Percentiles rank a stretch among this genome's conserved stretches.
Conservation (phyloP, 2,329 filamentous ascomycete genomes). For the Epichloe uncinata region DNA sequence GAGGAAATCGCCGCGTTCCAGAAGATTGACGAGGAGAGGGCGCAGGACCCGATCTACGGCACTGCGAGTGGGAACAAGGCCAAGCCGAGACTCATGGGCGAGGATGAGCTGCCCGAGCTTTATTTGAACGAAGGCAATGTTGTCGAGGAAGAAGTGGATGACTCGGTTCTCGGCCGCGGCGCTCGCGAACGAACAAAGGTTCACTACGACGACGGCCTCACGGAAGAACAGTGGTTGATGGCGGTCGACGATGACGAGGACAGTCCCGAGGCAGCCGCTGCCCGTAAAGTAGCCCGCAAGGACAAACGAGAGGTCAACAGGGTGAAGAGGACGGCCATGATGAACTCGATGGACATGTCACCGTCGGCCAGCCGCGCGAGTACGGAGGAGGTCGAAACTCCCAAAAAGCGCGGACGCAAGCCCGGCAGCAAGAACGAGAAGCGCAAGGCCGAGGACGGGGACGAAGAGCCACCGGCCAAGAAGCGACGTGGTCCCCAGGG, state of each 20-base stretch:
- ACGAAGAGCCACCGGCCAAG: slow-evolving; percentile 65
- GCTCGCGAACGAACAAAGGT: slow-evolving; percentile 90
- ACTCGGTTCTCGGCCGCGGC: slow-evolving; percentile 67
- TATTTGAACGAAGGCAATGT: slow-evolving; percentile 81
- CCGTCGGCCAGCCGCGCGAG: slow-evolving; percentile 69
- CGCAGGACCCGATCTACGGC: slow-evolving; percentile 56
- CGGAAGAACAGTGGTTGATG: slow-evolving; percentile 97
- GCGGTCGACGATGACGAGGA: slow-evolving; percentile 96
- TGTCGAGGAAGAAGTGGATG: slow-evolving; percentile 64
- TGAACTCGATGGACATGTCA: slow-evolving; percentile 45
- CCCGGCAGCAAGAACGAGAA: slow-evolving; percentile 63
- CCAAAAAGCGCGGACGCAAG: slow-evolving; percentile 78
- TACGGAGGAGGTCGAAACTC: slow-evolving; percentile 63
- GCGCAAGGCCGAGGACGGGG: slow-evolving; percentile 72
- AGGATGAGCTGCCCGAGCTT: slow-evolving; percentile 84
- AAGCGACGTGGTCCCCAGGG: slow-evolving; percentile 62
- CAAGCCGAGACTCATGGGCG: slow-evolving; percentile 68
- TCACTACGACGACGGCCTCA: slow-evolving; percentile 92
- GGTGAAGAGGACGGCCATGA: slow-evolving; percentile 38
- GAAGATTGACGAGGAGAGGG: slow-evolving; percentile 65
- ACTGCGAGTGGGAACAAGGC: slow-evolving; percentile 46
- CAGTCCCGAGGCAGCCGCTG: slow-evolving; percentile 80
- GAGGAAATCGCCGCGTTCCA: slow-evolving; percentile 69
- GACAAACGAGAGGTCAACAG: slow-evolving; percentile 70
- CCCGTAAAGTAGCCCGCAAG: slow-evolving; percentile 74